phyloP scores from a whole-genome alignment of 768 basidiomycete genomes.

The Nevesoporus exiguus region DNA sequence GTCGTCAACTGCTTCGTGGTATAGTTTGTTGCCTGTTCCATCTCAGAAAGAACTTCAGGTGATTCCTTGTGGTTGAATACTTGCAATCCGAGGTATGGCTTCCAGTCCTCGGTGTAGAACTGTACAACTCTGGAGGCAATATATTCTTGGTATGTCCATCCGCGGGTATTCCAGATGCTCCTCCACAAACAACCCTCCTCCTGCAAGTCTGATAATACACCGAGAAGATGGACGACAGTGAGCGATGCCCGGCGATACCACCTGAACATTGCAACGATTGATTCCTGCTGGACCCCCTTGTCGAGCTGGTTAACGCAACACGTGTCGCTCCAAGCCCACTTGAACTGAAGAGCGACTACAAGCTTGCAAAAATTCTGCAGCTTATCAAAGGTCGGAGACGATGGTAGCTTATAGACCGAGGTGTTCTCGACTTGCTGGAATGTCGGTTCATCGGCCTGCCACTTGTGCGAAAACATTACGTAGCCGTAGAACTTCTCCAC shows the following conservation, averaged over 20 bases:
- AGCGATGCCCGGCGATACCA: not conserved
- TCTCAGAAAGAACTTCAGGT: not conserved
- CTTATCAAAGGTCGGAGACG: not conserved
- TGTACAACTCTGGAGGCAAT: not conserved
- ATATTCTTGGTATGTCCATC: not conserved
- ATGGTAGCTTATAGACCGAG: not conserved
- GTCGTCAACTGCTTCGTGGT: no score
- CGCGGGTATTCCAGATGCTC: not conserved
- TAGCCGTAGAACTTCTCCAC: not conserved
- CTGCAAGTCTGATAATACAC: not conserved
- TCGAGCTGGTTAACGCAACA: not conserved
- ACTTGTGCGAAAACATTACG: not conserved
- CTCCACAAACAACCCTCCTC: not conserved
- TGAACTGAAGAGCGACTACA: not conserved
- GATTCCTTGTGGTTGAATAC: not conserved
- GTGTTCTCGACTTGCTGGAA: not conserved
- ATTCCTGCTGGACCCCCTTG: not conserved
- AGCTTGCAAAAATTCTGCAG: not conserved
- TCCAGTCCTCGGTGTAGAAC: not conserved
- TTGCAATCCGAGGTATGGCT: not conserved
- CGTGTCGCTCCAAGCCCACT: not conserved
- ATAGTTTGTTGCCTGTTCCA: not conserved
- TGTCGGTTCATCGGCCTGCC: not conserved
- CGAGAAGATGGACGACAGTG: not conserved
- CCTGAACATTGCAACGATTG: not conserved